These are phyloP conservation scores for Besnoitia besnoiti DNA, from an alignment of 169 alveolate species.

Conservation along the genomic window DNA sequence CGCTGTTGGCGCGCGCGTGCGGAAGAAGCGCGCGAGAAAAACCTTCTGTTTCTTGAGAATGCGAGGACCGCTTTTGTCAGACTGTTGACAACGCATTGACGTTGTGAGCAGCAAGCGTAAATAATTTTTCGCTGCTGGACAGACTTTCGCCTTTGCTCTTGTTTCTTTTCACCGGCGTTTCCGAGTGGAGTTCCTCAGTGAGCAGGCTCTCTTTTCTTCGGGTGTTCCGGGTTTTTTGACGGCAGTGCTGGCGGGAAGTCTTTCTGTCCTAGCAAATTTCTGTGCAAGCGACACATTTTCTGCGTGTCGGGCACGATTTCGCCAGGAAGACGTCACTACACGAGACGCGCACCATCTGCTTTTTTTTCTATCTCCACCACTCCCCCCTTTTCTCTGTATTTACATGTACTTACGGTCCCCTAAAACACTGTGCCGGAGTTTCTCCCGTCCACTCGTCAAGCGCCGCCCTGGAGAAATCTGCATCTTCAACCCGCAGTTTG, in stretches of 20 bases:
- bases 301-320: neutral
- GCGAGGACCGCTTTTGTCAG: neutral
- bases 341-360: neutral
- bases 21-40: neutral
- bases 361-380: neutral
- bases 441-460: neutral
- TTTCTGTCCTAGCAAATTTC: neutral
- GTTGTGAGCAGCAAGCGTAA: neutral
- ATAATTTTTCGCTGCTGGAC: neutral
- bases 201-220: neutral
- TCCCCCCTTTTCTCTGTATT: neutral
- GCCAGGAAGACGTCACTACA: neutral
- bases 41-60: neutral
- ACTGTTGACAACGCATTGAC: neutral
- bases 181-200: neutral
- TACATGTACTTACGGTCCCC: neutral
- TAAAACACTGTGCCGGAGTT: neutral
- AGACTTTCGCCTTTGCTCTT: neutral
- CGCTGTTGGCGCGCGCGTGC: slow-evolving; percentile 6
- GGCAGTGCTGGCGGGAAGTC: neutral
- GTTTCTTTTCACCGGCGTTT: neutral
- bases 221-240: neutral
- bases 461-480: neutral
- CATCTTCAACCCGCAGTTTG: neutral
- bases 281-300: neutral